Evolutionary conservation across 2,329 filamentous ascomycete genomes (phyloP).

Genomic region (Trichoderma arundinaceum): DNA sequence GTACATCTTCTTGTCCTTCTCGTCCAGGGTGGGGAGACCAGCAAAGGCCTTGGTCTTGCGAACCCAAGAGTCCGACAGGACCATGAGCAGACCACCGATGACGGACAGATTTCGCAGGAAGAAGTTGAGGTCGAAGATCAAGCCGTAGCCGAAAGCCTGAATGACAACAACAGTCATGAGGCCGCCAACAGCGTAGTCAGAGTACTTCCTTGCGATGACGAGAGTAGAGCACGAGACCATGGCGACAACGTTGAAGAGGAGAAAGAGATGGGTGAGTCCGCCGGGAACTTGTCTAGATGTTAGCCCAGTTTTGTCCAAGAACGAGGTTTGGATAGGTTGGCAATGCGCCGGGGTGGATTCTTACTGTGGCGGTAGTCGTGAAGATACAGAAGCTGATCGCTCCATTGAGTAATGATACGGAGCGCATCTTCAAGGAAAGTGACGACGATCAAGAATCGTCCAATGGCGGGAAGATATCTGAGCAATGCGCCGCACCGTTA

Average conservation of each 20-base stretch:
- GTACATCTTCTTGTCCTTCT: conserved; percentile 99
- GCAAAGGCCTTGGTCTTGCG: conserved; percentile 97
- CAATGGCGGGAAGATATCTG: conserved; percentile 92
- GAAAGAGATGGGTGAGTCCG: conserved; percentile 90
- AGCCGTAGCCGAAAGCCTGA: conserved; percentile 93
- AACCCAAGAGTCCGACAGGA: conserved; percentile 96
- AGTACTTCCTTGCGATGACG: conserved; percentile 91
- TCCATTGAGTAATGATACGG: conserved; percentile 97
- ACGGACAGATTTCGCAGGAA: conserved; percentile 98
- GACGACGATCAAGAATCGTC: conserved; percentile 95
- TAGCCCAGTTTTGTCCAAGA: conserved; percentile 33
- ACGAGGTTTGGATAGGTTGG: not conserved
- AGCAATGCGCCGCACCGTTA: conserved; percentile 10
- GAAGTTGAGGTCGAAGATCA: conserved; percentile 99
- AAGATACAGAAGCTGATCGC: conserved; percentile 90
- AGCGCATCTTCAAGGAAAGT: conserved; percentile 97
- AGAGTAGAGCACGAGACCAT: conserved; percentile 83
- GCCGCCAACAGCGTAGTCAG: conserved; percentile 88
- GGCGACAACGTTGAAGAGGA: conserved; percentile 85
- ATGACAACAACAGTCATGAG: conserved; percentile 90
- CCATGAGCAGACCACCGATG: conserved; percentile 96
- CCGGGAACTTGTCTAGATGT: conserved; percentile 69
- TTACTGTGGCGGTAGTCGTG: conserved; percentile 92
- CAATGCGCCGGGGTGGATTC: conserved; percentile 42
- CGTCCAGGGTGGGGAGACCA: conserved; percentile 89